Evolutionary conservation across 352 stramenopile genomes (phyloP).

Genomic region (Globisporangium orthogonon): DNA sequence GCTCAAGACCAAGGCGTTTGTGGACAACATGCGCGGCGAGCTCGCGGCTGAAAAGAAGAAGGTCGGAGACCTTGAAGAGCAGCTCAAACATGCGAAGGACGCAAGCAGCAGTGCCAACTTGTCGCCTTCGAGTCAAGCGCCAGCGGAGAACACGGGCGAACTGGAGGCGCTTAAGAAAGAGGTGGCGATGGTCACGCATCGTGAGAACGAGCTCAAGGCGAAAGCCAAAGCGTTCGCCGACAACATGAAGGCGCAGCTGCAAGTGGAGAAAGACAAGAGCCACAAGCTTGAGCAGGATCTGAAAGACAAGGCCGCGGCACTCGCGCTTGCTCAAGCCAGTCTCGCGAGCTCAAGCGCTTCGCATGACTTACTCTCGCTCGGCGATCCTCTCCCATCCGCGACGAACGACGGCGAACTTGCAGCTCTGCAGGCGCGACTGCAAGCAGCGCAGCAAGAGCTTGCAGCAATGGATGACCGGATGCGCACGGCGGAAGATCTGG

Average conservation of each 20-base stretch:
- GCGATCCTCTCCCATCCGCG: slow-evolving; percentile 12
- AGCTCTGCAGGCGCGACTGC: slow-evolving; percentile 28
- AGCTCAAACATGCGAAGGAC: slow-evolving; percentile 26
- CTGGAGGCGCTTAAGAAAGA: slow-evolving; percentile 44
- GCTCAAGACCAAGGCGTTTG: slow-evolving; percentile 80
- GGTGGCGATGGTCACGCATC: slow-evolving; percentile 28
- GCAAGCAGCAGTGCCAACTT: slow-evolving; percentile 1
- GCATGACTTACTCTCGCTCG: slow-evolving; percentile 11
- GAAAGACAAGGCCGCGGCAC: slow-evolving; percentile 28
- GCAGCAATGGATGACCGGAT: slow-evolving; percentile 26
- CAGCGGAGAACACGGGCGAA: slow-evolving; percentile 10
- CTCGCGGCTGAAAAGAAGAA: slow-evolving; percentile 62
- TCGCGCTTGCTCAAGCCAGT: slow-evolving; percentile 20
- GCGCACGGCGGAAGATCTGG: slow-evolving; percentile 22
- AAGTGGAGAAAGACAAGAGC: slow-evolving; percentile 52
- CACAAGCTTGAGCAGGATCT: slow-evolving; percentile 43
- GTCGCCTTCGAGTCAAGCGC: background rate
- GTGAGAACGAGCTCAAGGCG: slow-evolving; percentile 58
- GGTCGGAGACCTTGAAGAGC: slow-evolving; percentile 42
- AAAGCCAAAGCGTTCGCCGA: slow-evolving; percentile 65
- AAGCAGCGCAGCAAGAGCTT: slow-evolving; percentile 25
- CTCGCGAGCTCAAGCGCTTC: slow-evolving; percentile 9
- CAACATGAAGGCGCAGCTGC: slow-evolving; percentile 55
- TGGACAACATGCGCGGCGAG: slow-evolving; percentile 69
- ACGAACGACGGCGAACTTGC: slow-evolving; percentile 29